Evolutionary conservation across 805 yeast species (phyloP).

Genomic region (Hanseniaspora opuntiae): DNA sequence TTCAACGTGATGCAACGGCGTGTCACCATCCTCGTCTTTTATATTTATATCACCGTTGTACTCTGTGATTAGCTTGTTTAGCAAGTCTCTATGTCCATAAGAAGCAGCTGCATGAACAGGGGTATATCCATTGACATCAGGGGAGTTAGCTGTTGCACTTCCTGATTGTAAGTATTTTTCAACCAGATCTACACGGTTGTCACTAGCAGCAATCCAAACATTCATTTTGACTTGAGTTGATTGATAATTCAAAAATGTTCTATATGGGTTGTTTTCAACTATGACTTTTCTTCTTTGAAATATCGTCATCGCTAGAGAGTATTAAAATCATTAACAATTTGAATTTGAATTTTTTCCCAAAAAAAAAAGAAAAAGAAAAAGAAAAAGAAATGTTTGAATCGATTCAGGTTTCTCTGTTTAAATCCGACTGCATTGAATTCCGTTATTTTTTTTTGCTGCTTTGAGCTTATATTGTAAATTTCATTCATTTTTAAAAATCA

Average conservation of each 20-base stretch:
- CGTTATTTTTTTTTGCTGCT: not conserved
- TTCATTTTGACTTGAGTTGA: constrained; percentile 29
- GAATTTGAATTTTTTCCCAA: not conserved
- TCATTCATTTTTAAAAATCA: not conserved
- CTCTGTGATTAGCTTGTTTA: constrained; percentile 25
- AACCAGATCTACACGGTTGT: constrained; percentile 52
- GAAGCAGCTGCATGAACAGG: constrained; percentile 97
- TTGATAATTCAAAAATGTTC: too few relatives aligned
- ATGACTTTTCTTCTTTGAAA: too few relatives aligned
- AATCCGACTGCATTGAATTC: not conserved
- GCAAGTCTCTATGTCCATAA: constrained; percentile 64
- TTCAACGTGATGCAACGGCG: constrained; percentile 88
- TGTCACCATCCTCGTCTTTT: constrained; percentile 80
- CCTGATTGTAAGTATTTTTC: constrained; percentile 40
- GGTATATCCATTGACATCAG: constrained; percentile 90
- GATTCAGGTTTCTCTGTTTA: not conserved
- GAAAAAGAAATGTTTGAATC: not conserved
- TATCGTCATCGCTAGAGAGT: too few relatives aligned
- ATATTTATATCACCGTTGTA: constrained; percentile 74
- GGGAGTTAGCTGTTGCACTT: constrained; percentile 47
- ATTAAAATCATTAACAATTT: too few relatives aligned
- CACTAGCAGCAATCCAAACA: constrained; percentile 93
- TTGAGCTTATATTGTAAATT: not conserved
- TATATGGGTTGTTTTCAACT: too few relatives aligned
- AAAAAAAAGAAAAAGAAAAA: not conserved